Conservation (phyloP, 371 early-diverging fungal species). For the Funneliformis caledonium region DNA sequence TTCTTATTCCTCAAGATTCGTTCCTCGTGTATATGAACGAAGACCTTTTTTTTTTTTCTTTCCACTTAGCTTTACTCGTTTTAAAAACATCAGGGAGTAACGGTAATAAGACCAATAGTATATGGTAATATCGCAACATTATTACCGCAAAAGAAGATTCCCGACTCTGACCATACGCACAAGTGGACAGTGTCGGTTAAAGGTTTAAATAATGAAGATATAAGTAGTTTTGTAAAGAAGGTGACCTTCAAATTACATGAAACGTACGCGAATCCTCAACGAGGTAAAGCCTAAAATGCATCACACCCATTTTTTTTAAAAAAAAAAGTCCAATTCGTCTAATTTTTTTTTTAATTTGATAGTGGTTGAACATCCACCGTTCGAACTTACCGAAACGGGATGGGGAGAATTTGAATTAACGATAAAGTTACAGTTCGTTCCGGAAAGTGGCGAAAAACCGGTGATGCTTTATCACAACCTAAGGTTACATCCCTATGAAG, state of each 20-base stretch:
- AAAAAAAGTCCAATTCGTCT: background rate
- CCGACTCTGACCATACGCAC: constrained; percentile 81
- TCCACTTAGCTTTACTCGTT: background rate
- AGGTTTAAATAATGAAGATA: constrained; percentile 86
- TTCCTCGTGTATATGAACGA: too few relatives aligned
- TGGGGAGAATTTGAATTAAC: constrained; percentile 99
- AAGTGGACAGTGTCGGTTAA: constrained; percentile 87
- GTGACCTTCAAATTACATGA: constrained; percentile 97
- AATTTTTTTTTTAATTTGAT: constrained; percentile 13
- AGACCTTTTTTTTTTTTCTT: background rate
- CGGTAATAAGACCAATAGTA: constrained; percentile 72
- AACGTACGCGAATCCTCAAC: constrained; percentile 84
- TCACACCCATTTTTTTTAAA: background rate
- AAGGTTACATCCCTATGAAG: constrained; percentile 78
- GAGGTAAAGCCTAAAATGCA: constrained; percentile 59
- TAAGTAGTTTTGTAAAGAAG: constrained; percentile 83
- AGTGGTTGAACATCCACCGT: constrained; percentile 86
- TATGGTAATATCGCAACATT: constrained; percentile 78
- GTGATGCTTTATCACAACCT: constrained; percentile 85
- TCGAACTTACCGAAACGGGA: constrained; percentile 92
- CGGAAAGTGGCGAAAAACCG: constrained; percentile 79
- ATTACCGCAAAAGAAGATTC: constrained; percentile 64
- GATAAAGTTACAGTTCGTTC: constrained; percentile 87
- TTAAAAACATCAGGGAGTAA: constrained; percentile 57
- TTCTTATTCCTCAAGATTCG: too few relatives aligned